phyloP scores from a whole-genome alignment of 2,329 filamentous ascomycete genomes.

The Macroventuria anomochaeta region DNA sequence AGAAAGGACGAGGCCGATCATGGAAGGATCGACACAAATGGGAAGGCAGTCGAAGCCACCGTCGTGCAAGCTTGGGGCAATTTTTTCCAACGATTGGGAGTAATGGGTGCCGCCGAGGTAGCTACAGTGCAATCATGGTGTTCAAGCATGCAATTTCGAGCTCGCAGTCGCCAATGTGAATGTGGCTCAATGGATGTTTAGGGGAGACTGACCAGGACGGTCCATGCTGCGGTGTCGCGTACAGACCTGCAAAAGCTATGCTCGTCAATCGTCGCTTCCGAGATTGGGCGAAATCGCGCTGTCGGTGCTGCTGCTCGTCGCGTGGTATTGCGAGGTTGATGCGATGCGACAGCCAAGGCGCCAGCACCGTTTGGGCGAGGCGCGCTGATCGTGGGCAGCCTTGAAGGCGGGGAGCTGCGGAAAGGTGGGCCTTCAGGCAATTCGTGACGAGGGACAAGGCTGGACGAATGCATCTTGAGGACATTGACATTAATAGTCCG shows the following conservation, averaged over 20 bases:
- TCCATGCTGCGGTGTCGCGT: constrained; percentile 50
- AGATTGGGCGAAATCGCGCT: constrained; percentile 2
- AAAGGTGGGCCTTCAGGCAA: constrained; percentile 9
- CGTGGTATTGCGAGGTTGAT: constrained; percentile 29
- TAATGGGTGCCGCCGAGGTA: not conserved
- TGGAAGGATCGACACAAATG: not conserved
- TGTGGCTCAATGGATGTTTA: constrained; percentile 32
- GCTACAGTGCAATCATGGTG: constrained; percentile 12
- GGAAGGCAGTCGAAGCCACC: not conserved
- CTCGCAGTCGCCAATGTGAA: constrained; percentile 21
- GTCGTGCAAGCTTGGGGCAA: not conserved
- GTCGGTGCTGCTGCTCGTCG: constrained; percentile 16
- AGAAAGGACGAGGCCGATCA: not conserved
- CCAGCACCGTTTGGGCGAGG: constrained; percentile 14
- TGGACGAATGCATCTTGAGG: not conserved
- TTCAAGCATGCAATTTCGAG: constrained; percentile 21
- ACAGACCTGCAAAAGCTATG: constrained; percentile 20
- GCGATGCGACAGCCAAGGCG: constrained; percentile 19
- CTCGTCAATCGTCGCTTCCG: not conserved
- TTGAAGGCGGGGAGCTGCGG: constrained; percentile 13
- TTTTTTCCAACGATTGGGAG: not conserved
- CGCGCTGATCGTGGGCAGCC: not conserved
- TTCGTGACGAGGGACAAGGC: constrained; percentile 9
- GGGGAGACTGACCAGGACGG: constrained; percentile 53
- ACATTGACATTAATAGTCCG: not conserved